Base-by-base conservation (phyloP, 257 asterid species). In the Solanum microdontum region DNA sequence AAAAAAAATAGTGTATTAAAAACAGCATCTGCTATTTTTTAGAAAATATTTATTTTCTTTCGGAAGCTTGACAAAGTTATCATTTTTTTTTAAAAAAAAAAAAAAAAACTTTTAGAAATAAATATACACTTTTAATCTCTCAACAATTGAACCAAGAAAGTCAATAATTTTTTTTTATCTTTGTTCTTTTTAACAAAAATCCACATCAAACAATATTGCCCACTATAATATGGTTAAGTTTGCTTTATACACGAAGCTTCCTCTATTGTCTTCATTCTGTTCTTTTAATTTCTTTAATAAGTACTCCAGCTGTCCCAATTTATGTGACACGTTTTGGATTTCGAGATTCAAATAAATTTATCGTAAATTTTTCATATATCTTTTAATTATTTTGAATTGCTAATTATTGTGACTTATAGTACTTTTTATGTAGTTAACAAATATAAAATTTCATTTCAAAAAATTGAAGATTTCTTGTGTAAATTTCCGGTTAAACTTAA, bases 321-420 rank as follows among this genome's bases (percentile, higher is more conserved):
- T 48, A 48, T 48, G 8, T 48, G 19, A 2, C 3, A 48, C 0
- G 0, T 14, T 0, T 48, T 0, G 3, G 0, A 48, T 48, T 48
- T 13, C 0, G 58, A 14, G 1, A 48, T 48, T 48, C 7, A 14
- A 48, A 48, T 0, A 48, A 48, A 0, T 48, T 4, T 45, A 12
- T 43, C 5, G 0, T 43, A 3, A 43, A 43, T 11, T 11, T 1
- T 40, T 43, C 2, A 43, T 43, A 11, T 11, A 43, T 43, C 2
- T 43, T 11, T 43, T 43, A 11, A 11, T 43, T 43, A 11, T 43
- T 43, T 11, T 43, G 1, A 45, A 45, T 48, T 48, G 3, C 0
- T 0, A 5, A 48, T 48, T 5, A 14, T 0, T 48, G 60, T 15
- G 1, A 15, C 3, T 48, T 48, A 48, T 48, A 5, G 8, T 48